Percentiles rank a stretch among this genome's conserved stretches.
These are phyloP conservation scores for Globisporangium echinulatum DNA, from an alignment of 352 stramenopile genomes.

Conservation along the genomic window DNA sequence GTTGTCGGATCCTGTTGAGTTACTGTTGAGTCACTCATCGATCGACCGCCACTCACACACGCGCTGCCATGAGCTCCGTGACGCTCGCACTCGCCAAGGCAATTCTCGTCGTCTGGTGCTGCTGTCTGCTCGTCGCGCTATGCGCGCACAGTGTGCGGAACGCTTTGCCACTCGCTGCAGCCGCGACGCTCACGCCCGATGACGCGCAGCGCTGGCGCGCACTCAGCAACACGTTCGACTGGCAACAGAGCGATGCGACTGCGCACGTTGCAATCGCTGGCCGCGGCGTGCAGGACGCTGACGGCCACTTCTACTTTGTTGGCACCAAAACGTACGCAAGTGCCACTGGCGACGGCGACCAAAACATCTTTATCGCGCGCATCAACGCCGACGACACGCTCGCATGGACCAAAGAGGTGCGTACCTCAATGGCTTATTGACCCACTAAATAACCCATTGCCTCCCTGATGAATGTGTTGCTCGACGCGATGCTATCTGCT, in stretches of 20 bases:
- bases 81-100: no score
- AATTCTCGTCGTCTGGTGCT: neutral
- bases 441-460: no score
- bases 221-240: constrained; percentile 39
- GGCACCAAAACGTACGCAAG: constrained; percentile 35
- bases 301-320: constrained; percentile 55
- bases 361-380: constrained; percentile 50
- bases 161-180: neutral
- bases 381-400: constrained; percentile 38
- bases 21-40: no score
- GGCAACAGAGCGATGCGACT: constrained; percentile 31
- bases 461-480: no score
- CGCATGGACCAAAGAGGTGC: constrained; percentile 46
- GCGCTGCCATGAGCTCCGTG: no score
- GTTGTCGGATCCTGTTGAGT: no score
- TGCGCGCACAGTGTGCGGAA: neutral
- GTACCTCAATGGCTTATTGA: neutral
- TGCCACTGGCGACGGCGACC: constrained; percentile 14
- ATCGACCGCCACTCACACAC: no score
- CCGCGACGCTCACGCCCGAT: constrained; percentile 17
- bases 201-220: constrained; percentile 36
- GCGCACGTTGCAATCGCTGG: constrained; percentile 33
- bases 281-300: constrained; percentile 24
- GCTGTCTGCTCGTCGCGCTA: neutral
- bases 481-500: no score